Evolutionary conservation across 192 early-diverging fungal species (phyloP).

Genomic region (Coemansia sp.): DNA sequence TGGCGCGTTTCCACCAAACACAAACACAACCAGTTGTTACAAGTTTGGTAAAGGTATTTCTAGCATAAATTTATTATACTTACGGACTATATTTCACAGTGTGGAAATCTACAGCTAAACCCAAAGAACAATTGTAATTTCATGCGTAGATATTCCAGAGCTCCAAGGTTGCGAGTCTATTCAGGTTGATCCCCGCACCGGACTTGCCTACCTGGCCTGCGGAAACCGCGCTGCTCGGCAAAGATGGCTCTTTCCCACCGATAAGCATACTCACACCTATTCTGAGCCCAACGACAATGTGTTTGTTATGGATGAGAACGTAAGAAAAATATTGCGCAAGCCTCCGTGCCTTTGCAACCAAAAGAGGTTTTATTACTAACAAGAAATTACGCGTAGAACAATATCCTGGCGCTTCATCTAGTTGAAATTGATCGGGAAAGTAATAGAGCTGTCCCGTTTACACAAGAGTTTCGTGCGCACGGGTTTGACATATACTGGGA

Average conservation of each 20-base stretch:
- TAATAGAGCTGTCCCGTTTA: slow-evolving; percentile 35
- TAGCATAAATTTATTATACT: no score
- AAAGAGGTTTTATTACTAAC: background rate
- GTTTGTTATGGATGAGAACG: slow-evolving; percentile 56
- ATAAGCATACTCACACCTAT: slow-evolving; percentile 12
- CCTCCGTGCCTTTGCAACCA: background rate
- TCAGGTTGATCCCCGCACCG: slow-evolving; percentile 55
- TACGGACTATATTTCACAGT: background rate
- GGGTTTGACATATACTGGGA: slow-evolving; percentile 58
- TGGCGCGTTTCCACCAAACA: slow-evolving; percentile 25
- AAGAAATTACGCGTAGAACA: slow-evolving; percentile 35
- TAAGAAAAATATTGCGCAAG: slow-evolving; percentile 14
- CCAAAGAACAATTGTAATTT: background rate
- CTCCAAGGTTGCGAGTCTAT: slow-evolving; percentile 63
- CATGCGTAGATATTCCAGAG: slow-evolving; percentile 28
- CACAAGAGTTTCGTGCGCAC: slow-evolving; percentile 50
- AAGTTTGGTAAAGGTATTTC: slow-evolving; percentile 46
- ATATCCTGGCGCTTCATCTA: slow-evolving; percentile 33
- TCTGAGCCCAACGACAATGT: slow-evolving; percentile 43
- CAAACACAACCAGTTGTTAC: slow-evolving; percentile 38
- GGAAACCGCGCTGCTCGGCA: slow-evolving; percentile 51
- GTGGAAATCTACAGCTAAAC: background rate
- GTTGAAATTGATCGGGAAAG: slow-evolving; percentile 35
- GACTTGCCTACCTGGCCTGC: slow-evolving; percentile 60
- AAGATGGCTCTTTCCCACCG: slow-evolving; percentile 51